These are phyloP conservation scores for Trichocladium uniseriatum DNA, from an alignment of 495 filamentous ascomycete species.

Conservation along the genomic window DNA sequence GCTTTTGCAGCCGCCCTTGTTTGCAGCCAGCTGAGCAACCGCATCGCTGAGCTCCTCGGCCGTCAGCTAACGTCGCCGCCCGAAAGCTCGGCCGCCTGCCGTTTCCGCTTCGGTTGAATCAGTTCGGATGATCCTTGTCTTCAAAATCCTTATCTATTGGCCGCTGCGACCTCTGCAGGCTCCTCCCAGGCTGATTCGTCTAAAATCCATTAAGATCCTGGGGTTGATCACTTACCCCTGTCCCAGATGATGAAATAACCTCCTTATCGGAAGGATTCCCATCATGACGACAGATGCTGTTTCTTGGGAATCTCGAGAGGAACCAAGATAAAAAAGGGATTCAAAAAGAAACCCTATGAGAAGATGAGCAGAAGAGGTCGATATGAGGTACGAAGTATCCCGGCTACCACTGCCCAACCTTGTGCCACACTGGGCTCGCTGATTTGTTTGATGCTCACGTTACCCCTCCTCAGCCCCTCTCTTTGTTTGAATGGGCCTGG, in stretches of 20 bases:
- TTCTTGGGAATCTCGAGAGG: no score
- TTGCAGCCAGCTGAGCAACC: neutral
- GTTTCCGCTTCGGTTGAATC: no score
- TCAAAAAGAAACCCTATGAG: no score
- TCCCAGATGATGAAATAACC: conserved; percentile 15
- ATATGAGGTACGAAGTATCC: no score
- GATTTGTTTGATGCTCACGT: conserved; percentile 18
- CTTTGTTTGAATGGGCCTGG: conserved; percentile 8
- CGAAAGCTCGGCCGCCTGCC: no score
- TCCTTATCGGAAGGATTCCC: conserved; percentile 9
- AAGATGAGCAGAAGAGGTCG: no score
- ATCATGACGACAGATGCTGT: neutral
- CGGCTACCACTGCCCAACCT: no score
- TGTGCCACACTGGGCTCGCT: no score
- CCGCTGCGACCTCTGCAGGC: neutral
- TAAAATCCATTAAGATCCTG: conserved; percentile 8
- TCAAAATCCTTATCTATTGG: conserved; percentile 18
- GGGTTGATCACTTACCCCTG: conserved; percentile 20
- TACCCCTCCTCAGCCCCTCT: conserved; percentile 17
- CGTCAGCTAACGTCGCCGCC: neutral
- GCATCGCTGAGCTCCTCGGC: neutral
- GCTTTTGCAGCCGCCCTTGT: neutral
- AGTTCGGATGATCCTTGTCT: neutral
- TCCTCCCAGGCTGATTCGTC: conserved; percentile 14
- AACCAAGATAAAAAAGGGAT: no score